These are phyloP conservation scores for Saccharomycodes ludwigii DNA, from an alignment of 805 yeast genomes.

Conservation along the genomic window DNA sequence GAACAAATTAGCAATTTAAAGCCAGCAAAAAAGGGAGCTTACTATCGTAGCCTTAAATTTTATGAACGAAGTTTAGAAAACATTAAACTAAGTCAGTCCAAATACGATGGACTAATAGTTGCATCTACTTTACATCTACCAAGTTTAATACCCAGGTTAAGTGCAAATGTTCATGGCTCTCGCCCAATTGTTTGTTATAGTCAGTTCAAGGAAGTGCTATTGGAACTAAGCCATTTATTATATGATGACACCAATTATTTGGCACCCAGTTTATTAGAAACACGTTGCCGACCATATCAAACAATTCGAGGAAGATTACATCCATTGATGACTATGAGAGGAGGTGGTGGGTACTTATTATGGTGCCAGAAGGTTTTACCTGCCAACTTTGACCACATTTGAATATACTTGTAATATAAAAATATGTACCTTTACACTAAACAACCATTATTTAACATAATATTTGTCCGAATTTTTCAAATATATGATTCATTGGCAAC, in stretches of 20 bases:
- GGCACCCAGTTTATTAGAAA: conserved; percentile 74
- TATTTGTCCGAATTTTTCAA: conserved; percentile 7
- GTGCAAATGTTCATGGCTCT: conserved; percentile 68
- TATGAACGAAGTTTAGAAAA: conserved; percentile 25
- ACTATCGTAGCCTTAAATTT: conserved; percentile 51
- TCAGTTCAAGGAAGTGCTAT: conserved; percentile 67
- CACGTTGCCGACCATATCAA: conserved; percentile 78
- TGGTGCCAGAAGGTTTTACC: conserved; percentile 75
- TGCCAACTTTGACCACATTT: conserved; percentile 5
- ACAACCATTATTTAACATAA: conserved; percentile 2
- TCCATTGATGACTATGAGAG: conserved; percentile 87
- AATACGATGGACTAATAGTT: conserved; percentile 65
- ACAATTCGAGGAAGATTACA: conserved; percentile 90
- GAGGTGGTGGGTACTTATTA: conserved; percentile 82
- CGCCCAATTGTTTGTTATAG: conserved; percentile 76
- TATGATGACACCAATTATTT: conserved; percentile 56
- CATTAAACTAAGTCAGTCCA: conserved; percentile 35
- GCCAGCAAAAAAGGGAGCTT: conserved; percentile 50
- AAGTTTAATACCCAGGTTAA: conserved; percentile 45
- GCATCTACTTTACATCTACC: conserved; percentile 65
- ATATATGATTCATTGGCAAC: conserved; percentile 5
- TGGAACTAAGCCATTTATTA: conserved; percentile 53
- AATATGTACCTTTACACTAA: background rate
- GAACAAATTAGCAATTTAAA: conserved; percentile 45
- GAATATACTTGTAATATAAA: background rate